A percentile compares a stretch with the other conserved stretches of the same genome.
These are phyloP conservation scores for Leishmania guyanensis DNA, from an alignment of 208 protist genomes.

Conservation along the genomic window DNA sequence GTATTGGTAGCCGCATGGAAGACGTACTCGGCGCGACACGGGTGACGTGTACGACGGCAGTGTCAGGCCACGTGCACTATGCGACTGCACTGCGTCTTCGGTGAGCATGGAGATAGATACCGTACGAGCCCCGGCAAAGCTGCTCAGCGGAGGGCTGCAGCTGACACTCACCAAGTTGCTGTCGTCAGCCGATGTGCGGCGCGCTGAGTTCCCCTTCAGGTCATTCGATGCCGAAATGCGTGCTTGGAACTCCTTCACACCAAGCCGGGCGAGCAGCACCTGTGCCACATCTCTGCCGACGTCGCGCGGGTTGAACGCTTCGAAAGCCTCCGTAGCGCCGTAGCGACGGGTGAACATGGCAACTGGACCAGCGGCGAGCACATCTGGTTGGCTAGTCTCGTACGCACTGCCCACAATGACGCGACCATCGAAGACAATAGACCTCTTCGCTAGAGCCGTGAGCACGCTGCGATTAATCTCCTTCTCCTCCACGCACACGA, in stretches of 20 bases:
- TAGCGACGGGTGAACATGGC: constrained; percentile 94
- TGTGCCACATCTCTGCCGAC: constrained; percentile 77
- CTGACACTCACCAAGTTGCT: neutral
- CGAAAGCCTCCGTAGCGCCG: constrained; percentile 81
- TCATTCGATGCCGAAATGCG: neutral
- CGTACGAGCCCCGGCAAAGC: neutral
- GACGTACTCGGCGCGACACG: constrained; percentile 47
- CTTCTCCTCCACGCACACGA: constrained; percentile 88
- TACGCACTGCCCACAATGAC: constrained; percentile 92
- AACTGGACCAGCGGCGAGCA: constrained; percentile 90
- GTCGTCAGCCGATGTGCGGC: neutral
- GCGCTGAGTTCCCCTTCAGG: neutral
- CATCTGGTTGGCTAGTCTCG: constrained; percentile 77
- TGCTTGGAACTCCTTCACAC: constrained; percentile 74
- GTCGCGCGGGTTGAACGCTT: constrained; percentile 84
- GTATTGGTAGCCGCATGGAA: constrained; percentile 71
- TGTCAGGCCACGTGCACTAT: neutral
- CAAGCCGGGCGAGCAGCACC: constrained; percentile 76
- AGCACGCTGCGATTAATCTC: constrained; percentile 91
- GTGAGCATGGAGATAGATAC: constrained; percentile 36
- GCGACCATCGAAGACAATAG: constrained; percentile 93
- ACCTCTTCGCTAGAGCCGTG: constrained; percentile 87
- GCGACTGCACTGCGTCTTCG: constrained; percentile 18
- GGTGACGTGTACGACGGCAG: constrained; percentile 62
- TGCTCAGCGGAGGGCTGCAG: constrained; percentile 7